Evolutionary conservation across 2,329 filamentous ascomycete species (phyloP).

Genomic region (Microcera coccophila): DNA sequence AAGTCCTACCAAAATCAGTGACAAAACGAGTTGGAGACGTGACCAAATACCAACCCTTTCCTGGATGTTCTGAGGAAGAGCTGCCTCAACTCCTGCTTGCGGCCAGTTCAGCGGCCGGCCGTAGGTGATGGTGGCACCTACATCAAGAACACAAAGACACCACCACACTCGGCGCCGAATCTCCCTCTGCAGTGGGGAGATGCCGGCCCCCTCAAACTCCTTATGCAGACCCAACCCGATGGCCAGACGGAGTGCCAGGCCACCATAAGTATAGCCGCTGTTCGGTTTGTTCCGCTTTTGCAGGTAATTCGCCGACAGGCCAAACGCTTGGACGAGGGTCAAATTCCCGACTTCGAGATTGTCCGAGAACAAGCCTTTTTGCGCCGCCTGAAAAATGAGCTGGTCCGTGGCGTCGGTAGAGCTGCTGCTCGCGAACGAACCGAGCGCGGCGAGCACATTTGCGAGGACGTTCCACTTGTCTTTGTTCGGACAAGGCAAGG

Average conservation of each 20-base stretch:
- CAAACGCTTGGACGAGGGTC: conserved; percentile 29
- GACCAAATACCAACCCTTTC: conserved; percentile 16
- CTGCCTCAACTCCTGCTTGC: conserved; percentile 27
- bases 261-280: conserved; percentile 46
- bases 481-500: conserved; percentile 27
- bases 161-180: conserved; percentile 41
- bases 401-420: conserved; percentile 26
- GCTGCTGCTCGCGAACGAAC: conserved; percentile 32
- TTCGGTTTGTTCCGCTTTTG: conserved; percentile 48
- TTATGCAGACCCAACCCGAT: conserved; percentile 45
- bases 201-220: conserved; percentile 35
- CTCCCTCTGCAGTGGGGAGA: conserved; percentile 33
- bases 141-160: conserved; percentile 43
- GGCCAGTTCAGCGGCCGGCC: conserved; percentile 29
- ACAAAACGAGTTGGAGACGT: background rate
- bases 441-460: conserved; percentile 37
- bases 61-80: conserved; percentile 27
- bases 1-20: too few species aligned
- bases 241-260: conserved; percentile 45
- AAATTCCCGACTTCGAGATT: conserved; percentile 33
- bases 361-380: conserved; percentile 26
- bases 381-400: conserved; percentile 28
- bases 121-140: conserved; percentile 45
- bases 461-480: conserved; percentile 34
- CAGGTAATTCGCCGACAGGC: conserved; percentile 38